Evolutionary conservation across 495 filamentous ascomycete species (phyloP), one percentile per base, ranked within the genome.

Genomic region (Astrothelium macrocarpum): DNA sequence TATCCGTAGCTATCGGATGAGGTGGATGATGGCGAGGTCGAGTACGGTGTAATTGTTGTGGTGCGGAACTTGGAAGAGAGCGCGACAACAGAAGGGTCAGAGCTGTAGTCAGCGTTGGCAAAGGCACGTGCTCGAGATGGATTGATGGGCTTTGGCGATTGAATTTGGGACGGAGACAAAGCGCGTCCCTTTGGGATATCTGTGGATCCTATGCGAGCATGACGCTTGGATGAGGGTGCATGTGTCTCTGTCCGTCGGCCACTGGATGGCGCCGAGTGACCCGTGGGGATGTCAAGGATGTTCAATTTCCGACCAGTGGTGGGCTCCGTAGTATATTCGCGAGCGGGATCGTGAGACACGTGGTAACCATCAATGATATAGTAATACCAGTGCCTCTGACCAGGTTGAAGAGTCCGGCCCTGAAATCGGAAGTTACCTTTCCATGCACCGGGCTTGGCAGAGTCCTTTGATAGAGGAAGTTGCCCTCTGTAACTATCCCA

Each of bases 361-460:
- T 97, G 92, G 85, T 97, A 97, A 65, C 94, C 94, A 73, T 98
- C 94, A 78, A 97, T 95, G 88, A 98, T 96, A 82, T 96, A 98
- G 84, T 98, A 98, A 85, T 97, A 98, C 94, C 95, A 98, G 86
- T 97, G 97, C 69, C 94, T 86, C 71, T 87, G 82, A 64, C 92
- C 90, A 62, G 89, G 80, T 80, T 91, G 84, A 61, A 96, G 82
- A 64, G 89, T 88, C 53, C 84, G 78, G 73, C 86, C 87, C 79
- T 93, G 90, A 80, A 98, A 96, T 77, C 89, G 85, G 82, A 98
- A 96, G 73, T 90, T 95, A 73, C 94, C 95, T 71, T 90, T 87
- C 89, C 95, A 97, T 62, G 86, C 84, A 71, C 89, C 92, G 66
- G 82, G 81, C 83, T 90, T 95, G 77, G 81, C 85, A 64, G 87